Conservation (phyloP, 495 filamentous ascomycete species). For the Aspergillus nanangensis region DNA sequence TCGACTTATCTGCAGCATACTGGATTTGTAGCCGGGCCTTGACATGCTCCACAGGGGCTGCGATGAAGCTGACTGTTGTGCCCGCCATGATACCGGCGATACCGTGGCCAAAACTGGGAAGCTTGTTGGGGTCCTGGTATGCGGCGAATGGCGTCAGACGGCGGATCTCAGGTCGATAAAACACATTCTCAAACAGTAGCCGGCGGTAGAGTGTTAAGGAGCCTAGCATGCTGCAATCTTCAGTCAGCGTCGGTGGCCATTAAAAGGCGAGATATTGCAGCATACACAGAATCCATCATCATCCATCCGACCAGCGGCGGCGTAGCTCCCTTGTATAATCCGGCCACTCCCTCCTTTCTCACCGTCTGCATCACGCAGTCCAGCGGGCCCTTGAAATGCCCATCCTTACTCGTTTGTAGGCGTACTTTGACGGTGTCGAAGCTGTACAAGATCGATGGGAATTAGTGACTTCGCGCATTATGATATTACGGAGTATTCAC, state of each 20-base stretch:
- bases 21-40: constrained; percentile 94
- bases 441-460: constrained; percentile 21
- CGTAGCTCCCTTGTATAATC: constrained; percentile 84
- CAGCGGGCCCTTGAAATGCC: constrained; percentile 80
- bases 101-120: constrained; percentile 78
- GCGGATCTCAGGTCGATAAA: constrained; percentile 52
- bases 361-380: constrained; percentile 80
- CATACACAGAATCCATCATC: constrained; percentile 87
- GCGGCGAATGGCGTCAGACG: constrained; percentile 27
- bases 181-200: constrained; percentile 72
- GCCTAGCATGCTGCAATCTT: constrained; percentile 68
- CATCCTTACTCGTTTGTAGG: constrained; percentile 75
- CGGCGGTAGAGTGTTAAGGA: constrained; percentile 85
- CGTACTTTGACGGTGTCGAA: constrained; percentile 98
- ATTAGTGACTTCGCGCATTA: no score
- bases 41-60: constrained; percentile 91
- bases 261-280: no score
- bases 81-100: constrained; percentile 85
- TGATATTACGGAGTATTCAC: no score
- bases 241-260: neutral
- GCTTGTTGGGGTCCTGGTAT: constrained; percentile 33
- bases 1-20: constrained; percentile 69
- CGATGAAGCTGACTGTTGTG: constrained; percentile 84
- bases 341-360: constrained; percentile 71
- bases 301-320: constrained; percentile 95